A percentile compares a stretch with the other conserved stretches of the same genome.
These are phyloP conservation scores for Rhodotorula sphaerocarpa DNA, from an alignment of 768 basidiomycete species.

Conservation along the genomic window DNA sequence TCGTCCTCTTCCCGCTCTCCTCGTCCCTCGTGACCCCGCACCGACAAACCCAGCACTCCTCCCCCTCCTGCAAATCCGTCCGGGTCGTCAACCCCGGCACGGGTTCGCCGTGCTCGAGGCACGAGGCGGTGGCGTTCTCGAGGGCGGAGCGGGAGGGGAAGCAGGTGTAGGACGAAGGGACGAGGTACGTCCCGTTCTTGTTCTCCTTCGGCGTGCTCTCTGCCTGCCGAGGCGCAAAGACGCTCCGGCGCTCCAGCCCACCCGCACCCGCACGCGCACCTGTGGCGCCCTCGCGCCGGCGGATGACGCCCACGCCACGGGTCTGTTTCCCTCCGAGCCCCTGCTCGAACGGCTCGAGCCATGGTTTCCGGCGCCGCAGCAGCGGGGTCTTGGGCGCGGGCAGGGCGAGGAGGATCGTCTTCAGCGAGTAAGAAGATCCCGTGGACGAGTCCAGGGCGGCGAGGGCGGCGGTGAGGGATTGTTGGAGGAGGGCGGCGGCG, in stretches of 20 bases:
- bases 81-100: conserved; percentile 22
- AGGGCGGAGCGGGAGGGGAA: conserved; percentile 6
- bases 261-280: no score
- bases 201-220: background rate
- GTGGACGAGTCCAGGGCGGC: no score
- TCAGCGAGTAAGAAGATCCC: no score
- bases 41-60: conserved; percentile 35
- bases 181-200: background rate
- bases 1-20: conserved; percentile 14
- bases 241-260: no score
- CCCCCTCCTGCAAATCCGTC: background rate
- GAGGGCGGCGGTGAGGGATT: conserved; percentile 10
- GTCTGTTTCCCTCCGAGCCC: background rate
- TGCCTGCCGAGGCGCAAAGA: background rate
- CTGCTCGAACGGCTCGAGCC: conserved; percentile 21
- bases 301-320: no score
- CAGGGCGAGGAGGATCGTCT: conserved; percentile 14
- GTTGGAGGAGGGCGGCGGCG: conserved; percentile 3
- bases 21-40: conserved; percentile 21
- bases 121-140: conserved; percentile 24
- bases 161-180: conserved; percentile 20
- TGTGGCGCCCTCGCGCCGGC: background rate
- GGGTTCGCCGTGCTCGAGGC: conserved; percentile 15
- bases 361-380: conserved; percentile 16
- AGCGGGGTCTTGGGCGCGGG: conserved; percentile 9